These are phyloP conservation scores for Saccharomyces uvarum DNA, from an alignment of 1,139 yeast genomes.

Conservation along the genomic window DNA sequence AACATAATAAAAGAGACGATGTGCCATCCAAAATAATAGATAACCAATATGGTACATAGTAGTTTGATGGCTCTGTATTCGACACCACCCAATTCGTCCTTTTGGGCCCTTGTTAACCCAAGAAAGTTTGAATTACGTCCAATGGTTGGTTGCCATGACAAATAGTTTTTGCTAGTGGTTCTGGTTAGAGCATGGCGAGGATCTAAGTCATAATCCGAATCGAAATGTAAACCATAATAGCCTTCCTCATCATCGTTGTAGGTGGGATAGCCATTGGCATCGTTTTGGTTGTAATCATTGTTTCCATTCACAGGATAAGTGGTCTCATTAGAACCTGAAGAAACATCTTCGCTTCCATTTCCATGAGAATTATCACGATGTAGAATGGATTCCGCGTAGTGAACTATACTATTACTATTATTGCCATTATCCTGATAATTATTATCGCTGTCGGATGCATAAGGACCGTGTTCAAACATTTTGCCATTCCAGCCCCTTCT, in stretches of 20 bases:
- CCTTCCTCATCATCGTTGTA: constrained; percentile 19
- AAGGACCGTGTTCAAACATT: constrained; percentile 4
- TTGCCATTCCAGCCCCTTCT: constrained; percentile 18
- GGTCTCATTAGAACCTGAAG: neutral
- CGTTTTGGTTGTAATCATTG: neutral
- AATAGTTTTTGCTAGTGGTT: constrained; percentile 51
- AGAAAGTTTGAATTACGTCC: constrained; percentile 95
- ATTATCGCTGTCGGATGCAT: constrained; percentile 14
- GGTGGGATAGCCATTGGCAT: neutral
- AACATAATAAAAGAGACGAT: constrained; percentile 50
- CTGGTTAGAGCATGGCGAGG: constrained; percentile 19
- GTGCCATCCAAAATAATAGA: constrained; percentile 72
- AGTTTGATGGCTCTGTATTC: constrained; percentile 86
- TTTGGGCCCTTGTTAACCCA: constrained; percentile 71
- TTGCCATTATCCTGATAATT: constrained; percentile 11
- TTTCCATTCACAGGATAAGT: neutral
- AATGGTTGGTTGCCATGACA: constrained; percentile 83
- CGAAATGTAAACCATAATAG: constrained; percentile 20
- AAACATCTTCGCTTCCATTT: neutral
- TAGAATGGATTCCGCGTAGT: constrained; percentile 6
- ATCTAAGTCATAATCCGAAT: constrained; percentile 12
- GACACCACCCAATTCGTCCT: constrained; percentile 93
- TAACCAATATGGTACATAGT: constrained; percentile 55
- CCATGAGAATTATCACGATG: constrained; percentile 6
- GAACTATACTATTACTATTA: constrained; percentile 16